A percentile compares a stretch with the other conserved stretches of the same genome.
Evolutionary conservation across 805 yeast genomes (phyloP).

Genomic region (Pichia gijzeniarum): DNA sequence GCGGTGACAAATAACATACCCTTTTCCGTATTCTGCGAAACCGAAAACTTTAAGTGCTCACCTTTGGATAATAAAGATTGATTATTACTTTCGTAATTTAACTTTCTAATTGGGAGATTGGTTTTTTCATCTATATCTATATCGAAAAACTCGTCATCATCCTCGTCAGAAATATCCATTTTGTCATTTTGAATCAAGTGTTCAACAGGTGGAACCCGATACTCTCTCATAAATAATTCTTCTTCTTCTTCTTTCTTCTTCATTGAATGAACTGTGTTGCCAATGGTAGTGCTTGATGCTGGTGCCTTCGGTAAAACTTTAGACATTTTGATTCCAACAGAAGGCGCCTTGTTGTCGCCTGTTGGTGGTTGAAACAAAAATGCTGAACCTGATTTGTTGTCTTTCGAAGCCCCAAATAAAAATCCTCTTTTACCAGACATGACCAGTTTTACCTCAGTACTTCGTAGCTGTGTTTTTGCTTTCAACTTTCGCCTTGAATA

Average conservation of each 20-base stretch:
- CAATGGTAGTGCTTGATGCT: too few relatives aligned
- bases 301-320: too few relatives aligned
- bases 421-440: neutral
- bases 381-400: neutral
- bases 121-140: slow-evolving; percentile 22
- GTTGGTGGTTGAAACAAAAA: neutral
- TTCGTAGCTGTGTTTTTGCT: too few relatives aligned
- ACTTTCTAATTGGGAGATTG: slow-evolving; percentile 26
- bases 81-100: slow-evolving; percentile 31
- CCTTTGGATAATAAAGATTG: slow-evolving; percentile 29
- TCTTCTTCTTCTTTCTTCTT: slow-evolving; percentile 11
- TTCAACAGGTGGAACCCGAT: slow-evolving; percentile 6
- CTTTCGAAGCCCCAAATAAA: neutral
- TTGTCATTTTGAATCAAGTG: neutral
- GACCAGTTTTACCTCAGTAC: too few relatives aligned
- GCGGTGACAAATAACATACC: slow-evolving; percentile 35
- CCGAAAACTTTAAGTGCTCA: slow-evolving; percentile 37
- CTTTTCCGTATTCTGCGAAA: slow-evolving; percentile 38
- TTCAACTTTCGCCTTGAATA: too few relatives aligned
- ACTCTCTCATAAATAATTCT: slow-evolving; percentile 5
- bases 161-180: slow-evolving; percentile 9
- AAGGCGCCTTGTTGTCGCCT: neutral
- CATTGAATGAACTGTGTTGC: too few relatives aligned
- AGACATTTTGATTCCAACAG: neutral
- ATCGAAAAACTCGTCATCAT: slow-evolving; percentile 9